These are phyloP conservation scores for Diplodia seriata DNA, from an alignment of 2,329 filamentous ascomycete genomes.

Conservation along the genomic window DNA sequence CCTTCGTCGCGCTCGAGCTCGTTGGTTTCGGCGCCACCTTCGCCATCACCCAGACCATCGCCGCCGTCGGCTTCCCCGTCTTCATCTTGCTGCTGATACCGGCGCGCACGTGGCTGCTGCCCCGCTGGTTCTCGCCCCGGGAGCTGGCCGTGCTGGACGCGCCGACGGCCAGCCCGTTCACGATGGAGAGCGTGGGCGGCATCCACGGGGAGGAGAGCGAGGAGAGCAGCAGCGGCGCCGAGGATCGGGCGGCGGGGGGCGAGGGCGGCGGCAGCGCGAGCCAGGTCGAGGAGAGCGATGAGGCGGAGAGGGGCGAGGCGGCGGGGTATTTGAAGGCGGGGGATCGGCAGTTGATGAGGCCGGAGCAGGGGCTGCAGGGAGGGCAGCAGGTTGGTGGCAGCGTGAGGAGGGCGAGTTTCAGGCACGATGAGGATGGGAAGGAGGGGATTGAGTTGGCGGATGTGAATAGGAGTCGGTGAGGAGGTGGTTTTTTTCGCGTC, in stretches of 20 bases:
- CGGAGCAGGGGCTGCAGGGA: slow-evolving; percentile 11
- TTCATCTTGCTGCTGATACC: slow-evolving; percentile 65
- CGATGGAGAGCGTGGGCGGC: slow-evolving; percentile 61
- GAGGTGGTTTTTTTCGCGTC: too few species aligned
- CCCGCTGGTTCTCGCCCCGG: slow-evolving; percentile 56
- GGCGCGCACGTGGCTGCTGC: slow-evolving; percentile 58
- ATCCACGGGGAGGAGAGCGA: slow-evolving; percentile 8
- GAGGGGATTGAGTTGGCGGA: slow-evolving; percentile 37
- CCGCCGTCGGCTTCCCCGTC: slow-evolving; percentile 65
- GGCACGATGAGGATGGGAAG: slow-evolving; percentile 32
- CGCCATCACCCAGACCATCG: slow-evolving; percentile 66
- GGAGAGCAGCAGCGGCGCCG: neutral
- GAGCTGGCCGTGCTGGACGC: slow-evolving; percentile 61
- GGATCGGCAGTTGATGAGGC: slow-evolving; percentile 17
- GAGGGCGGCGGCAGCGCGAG: slow-evolving; percentile 16
- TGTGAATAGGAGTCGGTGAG: neutral
- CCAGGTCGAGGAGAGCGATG: slow-evolving; percentile 38
- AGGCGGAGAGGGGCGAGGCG: slow-evolving; percentile 42
- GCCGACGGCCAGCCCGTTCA: slow-evolving; percentile 61
- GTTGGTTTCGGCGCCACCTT: slow-evolving; percentile 61
- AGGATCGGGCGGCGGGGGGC: neutral
- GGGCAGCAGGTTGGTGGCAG: slow-evolving; percentile 32
- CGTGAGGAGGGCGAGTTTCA: slow-evolving; percentile 37
- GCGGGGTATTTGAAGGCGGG: slow-evolving; percentile 18
- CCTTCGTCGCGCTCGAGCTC: slow-evolving; percentile 61